Evolutionary conservation across 2,329 filamentous ascomycete species (phyloP), one percentile per base, ranked within the genome.

Genomic region (Alternaria sp.): DNA sequence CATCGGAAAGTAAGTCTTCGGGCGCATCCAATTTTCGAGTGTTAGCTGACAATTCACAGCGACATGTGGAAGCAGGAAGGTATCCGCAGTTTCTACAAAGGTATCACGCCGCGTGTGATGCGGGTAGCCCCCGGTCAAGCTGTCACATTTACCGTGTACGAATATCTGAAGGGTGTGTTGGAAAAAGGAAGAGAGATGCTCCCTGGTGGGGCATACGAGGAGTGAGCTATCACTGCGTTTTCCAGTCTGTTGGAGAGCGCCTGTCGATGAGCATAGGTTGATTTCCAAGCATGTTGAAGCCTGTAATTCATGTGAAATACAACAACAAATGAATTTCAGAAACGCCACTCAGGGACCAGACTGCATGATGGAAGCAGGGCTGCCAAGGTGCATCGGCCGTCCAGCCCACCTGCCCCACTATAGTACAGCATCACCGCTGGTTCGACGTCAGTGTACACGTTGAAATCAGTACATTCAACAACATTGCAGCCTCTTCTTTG

Each of bases 51-150:
- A n/a, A 17, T 3, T 25, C 2, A 40, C 55, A 81, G 78, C 53
- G 80, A 83, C 45, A 85, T 85, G 83, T 84, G 83, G 81, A 93
- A 91, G 76, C 92, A 97, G 83, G 96, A 99, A 83, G 96, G 96
- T 36, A 85, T 95, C 71, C 90, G 93, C 74, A 96, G 96, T 51
- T 99, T 99, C 83, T 99, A 97, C 86, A 98, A 98, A 87, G 96
- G 96, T 74, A 99, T 99, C 82, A 99, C 96, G 50, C 96, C 96
- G 7, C 89, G 96, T 73, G 92, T 99, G 72, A 98, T 98, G 93
- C 89, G 96, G 76, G 96, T 99, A 57, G 96, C 96, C 25, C 96
- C 96, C 8, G 96, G 96, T 50, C 96, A 99, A 85, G 96, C 89
- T 17, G 89, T 91, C 47, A 91, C 89, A 3, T 91, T 91, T 72